Base-by-base conservation (phyloP, 2,329 filamentous ascomycete species). In the Talaromyces sp. region DNA sequence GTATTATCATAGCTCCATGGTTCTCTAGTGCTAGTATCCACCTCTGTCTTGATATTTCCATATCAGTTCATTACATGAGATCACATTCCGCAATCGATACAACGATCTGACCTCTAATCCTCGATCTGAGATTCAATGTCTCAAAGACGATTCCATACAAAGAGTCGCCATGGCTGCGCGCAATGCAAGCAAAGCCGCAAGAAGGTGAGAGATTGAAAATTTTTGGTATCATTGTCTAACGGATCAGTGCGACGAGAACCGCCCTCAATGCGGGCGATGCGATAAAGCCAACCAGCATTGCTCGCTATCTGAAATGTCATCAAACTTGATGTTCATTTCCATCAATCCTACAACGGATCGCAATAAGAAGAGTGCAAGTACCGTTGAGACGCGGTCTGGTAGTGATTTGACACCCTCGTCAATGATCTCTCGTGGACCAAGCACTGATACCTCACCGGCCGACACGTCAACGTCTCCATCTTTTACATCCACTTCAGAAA, bases 121-220 rank as follows among this genome's bases (percentile, higher is more conserved):
- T 37, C n/a, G n/a, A 16, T 39, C 33, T 37, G 16, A 27, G 47
- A 48, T n/a, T 39, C 8, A 45, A 27, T 65, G 60, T 61, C 64
- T 2, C 60, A 58, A 10, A 45, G 64, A 62, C 60, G 64, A 13
- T 65, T 62, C 13, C 64, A 65, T 47, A 59, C 35, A 3, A 65
- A 65, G 22, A 65, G 64, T 22, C 64, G 64, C 19, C 39, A 59
- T 35, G 64, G 64, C n/a, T 65, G 64, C 43, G 5, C 31, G 11
- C 60, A 65, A 27, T 65, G 60, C 54, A 65, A 65, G 52, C 64
- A 65, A n/a, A 62, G 45, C n/a, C 64, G 64, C 39, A 62, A 61
- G 37, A 65, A 65, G n/a, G 60, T 62, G 35, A 39, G 37, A 13
- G 16, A 48, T 6, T 52, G 3, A 16, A 27, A 16, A 11, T 6